A percentile compares a stretch with the other conserved stretches of the same genome.
Evolutionary conservation across 2,329 filamentous ascomycete species (phyloP).

Genomic region (Epichloe aotearoae): DNA sequence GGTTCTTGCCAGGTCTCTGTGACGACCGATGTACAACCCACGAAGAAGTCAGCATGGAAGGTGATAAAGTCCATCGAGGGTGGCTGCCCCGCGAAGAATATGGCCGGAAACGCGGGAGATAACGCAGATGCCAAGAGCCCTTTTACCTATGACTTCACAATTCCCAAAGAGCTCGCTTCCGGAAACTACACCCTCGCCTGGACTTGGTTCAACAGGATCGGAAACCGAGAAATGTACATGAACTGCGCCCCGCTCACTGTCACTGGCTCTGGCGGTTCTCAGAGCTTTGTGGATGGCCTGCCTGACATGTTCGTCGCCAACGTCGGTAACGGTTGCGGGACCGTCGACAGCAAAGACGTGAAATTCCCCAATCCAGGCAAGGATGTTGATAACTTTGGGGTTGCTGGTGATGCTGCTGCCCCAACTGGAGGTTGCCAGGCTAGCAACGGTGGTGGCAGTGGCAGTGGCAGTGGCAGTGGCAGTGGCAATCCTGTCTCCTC

Average conservation of each 20-base stretch:
- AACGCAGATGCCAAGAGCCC: constrained; percentile 28
- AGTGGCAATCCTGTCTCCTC: too few species aligned
- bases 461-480: too few species aligned
- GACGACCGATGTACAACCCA: constrained; percentile 62
- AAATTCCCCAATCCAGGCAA: constrained; percentile 49
- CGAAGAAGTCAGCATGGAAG: constrained; percentile 59
- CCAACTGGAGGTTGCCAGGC: too few species aligned
- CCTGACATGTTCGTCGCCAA: constrained; percentile 61
- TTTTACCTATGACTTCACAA: constrained; percentile 51
- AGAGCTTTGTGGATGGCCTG: constrained; percentile 47
- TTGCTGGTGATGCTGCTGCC: constrained; percentile 18
- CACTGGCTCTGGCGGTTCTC: constrained; percentile 34
- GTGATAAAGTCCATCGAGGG: constrained; percentile 83
- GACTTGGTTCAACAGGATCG: constrained; percentile 90
- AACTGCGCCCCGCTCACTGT: constrained; percentile 74
- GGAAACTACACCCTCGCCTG: constrained; percentile 76
- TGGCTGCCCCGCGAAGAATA: constrained; percentile 58
- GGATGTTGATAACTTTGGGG: constrained; percentile 35
- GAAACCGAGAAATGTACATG: constrained; percentile 97
- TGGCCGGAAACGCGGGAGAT: constrained; percentile 42
- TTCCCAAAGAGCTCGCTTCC: constrained; percentile 57
- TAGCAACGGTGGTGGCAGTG: background rate
- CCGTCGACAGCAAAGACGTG: constrained; percentile 36
- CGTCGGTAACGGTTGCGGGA: constrained; percentile 40
- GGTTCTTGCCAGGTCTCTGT: constrained; percentile 85